Percentiles rank a stretch among this genome's conserved stretches.
phyloP scores from a whole-genome alignment of 169 alveolate genomes.

The Nephromyces sp. region DNA sequence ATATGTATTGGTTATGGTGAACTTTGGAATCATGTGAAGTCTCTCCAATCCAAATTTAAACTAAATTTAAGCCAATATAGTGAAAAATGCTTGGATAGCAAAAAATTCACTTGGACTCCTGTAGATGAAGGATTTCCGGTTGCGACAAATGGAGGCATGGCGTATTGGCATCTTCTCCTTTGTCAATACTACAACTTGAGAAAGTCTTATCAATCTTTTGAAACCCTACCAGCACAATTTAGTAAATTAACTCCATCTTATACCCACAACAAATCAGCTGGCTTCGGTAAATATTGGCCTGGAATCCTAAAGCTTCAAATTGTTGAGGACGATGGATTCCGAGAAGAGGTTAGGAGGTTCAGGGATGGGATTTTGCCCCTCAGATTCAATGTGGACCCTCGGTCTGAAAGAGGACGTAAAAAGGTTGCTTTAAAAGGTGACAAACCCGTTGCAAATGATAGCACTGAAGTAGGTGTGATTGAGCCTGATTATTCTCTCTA shows the following conservation, averaged over 20 bases:
- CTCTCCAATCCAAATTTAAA: background rate
- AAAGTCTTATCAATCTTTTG: too few species aligned
- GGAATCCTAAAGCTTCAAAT: conserved; percentile 6
- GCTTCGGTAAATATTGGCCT: conserved; percentile 25
- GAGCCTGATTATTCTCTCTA: background rate
- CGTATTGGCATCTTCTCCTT: conserved; percentile 13
- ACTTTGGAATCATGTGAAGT: background rate
- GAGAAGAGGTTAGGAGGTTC: background rate
- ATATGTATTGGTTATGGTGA: background rate
- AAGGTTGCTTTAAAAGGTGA: background rate
- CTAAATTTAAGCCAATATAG: background rate
- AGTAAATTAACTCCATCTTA: too few species aligned
- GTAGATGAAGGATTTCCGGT: conserved; percentile 24
- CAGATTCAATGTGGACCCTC: conserved; percentile 4
- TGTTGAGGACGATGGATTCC: conserved; percentile 15
- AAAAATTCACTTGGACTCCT: conserved; percentile 15
- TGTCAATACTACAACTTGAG: conserved; percentile 6
- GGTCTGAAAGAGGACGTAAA: background rate
- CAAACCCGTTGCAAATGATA: background rate
- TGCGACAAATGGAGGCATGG: conserved; percentile 17
- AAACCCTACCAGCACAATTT: too few species aligned
- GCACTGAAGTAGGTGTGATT: background rate
- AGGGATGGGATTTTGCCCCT: conserved; percentile 22
- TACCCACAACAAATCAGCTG: conserved; percentile 14
- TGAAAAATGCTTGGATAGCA: background rate